Base-by-base conservation (phyloP, 2,329 filamentous ascomycete species). In the Thelonectria rubi region DNA sequence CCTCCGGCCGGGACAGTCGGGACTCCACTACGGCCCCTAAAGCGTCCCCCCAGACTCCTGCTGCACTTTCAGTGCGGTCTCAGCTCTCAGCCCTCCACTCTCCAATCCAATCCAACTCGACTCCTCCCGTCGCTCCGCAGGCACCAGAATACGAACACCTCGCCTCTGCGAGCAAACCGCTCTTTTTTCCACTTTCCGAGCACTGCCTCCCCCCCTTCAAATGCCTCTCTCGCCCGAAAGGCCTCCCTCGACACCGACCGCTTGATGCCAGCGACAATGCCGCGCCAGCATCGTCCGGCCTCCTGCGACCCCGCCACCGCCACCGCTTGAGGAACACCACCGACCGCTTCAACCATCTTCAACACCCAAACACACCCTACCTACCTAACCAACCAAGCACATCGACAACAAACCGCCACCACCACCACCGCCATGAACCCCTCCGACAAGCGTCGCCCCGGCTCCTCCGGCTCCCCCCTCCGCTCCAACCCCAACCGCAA, bases 371-470 rank as follows among this genome's bases (percentile, higher is more conserved):
- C 18, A 9, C n/a, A n/a, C 14, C 9, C 21, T 34, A 26, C 24
- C 45, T 14, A 9, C 47, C 55, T 39, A 11, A 40, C 21, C 17
- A 24, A 24, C 7, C 4, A 24, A 24, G 24, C 24, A 46, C 9
- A 60, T 14, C 42, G 30, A 53, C n/a, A 24, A 30, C 51, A 21
- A 50, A 14, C 3, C 53, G 15, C 9, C 32, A 34, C 48, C 11
- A 15, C 21, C n/a, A 11, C 34, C 18, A 9, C 52, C 32, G 61
- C 61, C 51, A 82, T 81, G 79, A 78, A 75, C 64, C 67, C 74
- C 46, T 73, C 80, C 48, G 80, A 84, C 62, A 83, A 81, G 73
- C 80, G 80, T 69, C 80, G 80, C 64, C 75, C 72, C 56, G 65
- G 63, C 70, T 70, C 62, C 60, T 64, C 59, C 65, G 67, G 56